Base-by-base conservation (phyloP, 1,284 basidiomycete genomes). In the Leccinum subatratum region DNA sequence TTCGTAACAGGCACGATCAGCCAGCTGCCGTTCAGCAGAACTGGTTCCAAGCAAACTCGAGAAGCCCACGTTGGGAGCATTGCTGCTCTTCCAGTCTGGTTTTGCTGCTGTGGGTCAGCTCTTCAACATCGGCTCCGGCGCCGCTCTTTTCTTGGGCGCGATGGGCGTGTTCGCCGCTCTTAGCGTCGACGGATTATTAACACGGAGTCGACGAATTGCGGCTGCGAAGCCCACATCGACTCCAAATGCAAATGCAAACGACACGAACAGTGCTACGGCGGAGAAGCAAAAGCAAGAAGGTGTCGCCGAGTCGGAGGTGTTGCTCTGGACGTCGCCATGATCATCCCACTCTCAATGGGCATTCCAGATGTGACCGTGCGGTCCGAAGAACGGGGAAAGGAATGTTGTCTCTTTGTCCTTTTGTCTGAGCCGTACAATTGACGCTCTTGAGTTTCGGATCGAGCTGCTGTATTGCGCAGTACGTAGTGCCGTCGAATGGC, bases 111-210 rank as follows among this genome's bases (percentile, higher is more conserved):
- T 73, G 5, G 72, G 87, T 1, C 93, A 95, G 74, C 73, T 87
- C 6, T 70, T 85, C 25, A 84, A 85, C 37, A 76, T 95, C 14
- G 93, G 93, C 1, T 90, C 89, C 0, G 85, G 89, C 0, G 89
- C 85, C 6, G 73, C 92, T 3, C 86, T 89, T 69, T 90, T 88
- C 75, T 68, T 93, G 39, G 79, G 82, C 5, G 83, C 81, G 4
- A 62, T 83, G 1, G 84, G 89, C 0, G 75, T 91, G 30, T 84
- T 88, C 63, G 63, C 77, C 3, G 81, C 83, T 0, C 70, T 91
- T 16, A 63, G 86, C 8, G 69, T 87, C 8, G 88, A 95, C 69
- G 74, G 79, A 0, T 61, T 85, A 2, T 74, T 85, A 48, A 34
- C 54, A 25, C 45, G 51, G 22, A 39, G 30, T 60, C 65, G 62